A percentile compares a stretch with the other conserved stretches of the same genome.
Conservation (phyloP, 148 eudicot species). For the Pharnaceum exiguum region DNA sequence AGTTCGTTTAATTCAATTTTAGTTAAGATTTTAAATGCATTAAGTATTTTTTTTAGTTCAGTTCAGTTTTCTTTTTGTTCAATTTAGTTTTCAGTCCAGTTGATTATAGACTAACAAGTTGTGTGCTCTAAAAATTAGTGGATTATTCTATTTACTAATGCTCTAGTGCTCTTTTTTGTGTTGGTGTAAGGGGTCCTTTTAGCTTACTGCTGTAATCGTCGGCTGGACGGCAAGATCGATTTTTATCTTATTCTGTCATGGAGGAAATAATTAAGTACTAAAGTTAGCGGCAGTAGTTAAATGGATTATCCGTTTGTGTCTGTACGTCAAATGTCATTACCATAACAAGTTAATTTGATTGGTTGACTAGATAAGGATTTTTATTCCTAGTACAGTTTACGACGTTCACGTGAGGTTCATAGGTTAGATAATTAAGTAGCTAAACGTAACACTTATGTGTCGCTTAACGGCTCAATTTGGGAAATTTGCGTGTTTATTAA, state of each 20-base stretch:
- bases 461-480: too few species aligned
- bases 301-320: slow-evolving; percentile 8
- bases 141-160: not conserved
- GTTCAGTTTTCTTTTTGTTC: too few species aligned
- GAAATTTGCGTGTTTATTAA: not conserved
- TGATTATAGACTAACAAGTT: too few species aligned
- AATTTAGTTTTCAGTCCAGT: too few species aligned
- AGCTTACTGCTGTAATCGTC: slow-evolving; percentile 13
- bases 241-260: too few species aligned
- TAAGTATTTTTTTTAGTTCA: too few species aligned
- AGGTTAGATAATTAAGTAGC: too few species aligned
- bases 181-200: not conserved
- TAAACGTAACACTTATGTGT: too few species aligned
- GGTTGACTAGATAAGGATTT: not conserved
- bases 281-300: not conserved
- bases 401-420: slow-evolving; percentile 15
- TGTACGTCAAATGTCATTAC: slow-evolving; percentile 7
- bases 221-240: slow-evolving; percentile 13
- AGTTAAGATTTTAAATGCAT: too few species aligned
- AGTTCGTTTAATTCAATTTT: too few species aligned
- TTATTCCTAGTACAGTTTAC: not conserved
- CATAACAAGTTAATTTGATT: not conserved
- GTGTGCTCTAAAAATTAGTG: too few species aligned
- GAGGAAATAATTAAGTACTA: not conserved
- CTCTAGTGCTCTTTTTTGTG: not conserved